phyloP scores from a whole-genome alignment of 257 asterid species.

The Plectranthus barbatus region DNA sequence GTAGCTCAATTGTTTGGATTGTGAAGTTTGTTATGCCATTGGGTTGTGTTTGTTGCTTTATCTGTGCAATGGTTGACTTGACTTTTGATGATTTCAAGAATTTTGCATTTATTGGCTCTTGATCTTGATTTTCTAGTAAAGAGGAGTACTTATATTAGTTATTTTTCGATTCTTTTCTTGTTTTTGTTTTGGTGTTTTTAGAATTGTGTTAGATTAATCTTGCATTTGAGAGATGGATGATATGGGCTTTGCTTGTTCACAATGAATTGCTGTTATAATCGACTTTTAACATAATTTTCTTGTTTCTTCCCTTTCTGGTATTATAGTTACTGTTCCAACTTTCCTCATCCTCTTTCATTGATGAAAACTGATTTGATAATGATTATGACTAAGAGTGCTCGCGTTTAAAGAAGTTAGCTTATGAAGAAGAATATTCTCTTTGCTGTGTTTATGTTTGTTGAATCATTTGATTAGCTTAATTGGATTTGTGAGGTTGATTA shows the following conservation, averaged over 20 bases:
- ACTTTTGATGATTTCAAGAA: not conserved
- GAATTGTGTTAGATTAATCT: not conserved
- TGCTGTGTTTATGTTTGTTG: not conserved
- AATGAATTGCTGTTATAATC: not conserved
- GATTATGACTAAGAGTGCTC: not conserved
- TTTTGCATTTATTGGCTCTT: not conserved
- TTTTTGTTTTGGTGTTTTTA: not conserved
- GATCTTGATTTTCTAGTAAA: not conserved
- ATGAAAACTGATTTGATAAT: not conserved
- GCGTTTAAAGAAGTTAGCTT: not conserved
- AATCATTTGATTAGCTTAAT: not conserved
- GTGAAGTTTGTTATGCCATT: conserved; percentile 1
- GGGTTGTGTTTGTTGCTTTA: not conserved
- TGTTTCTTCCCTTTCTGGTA: not conserved
- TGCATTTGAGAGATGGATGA: not conserved
- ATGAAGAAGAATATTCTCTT: not conserved
- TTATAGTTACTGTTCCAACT: not conserved
- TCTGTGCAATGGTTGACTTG: not conserved
- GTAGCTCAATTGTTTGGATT: not conserved
- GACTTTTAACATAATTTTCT: not conserved
- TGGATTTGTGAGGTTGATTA: not conserved
- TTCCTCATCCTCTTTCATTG: not conserved
- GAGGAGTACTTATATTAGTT: not conserved
- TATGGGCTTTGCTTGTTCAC: not conserved
- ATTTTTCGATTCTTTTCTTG: not conserved